Evolutionary conservation across 768 basidiomycete genomes (phyloP).

Genomic region (Kwoniella botswanensis): DNA sequence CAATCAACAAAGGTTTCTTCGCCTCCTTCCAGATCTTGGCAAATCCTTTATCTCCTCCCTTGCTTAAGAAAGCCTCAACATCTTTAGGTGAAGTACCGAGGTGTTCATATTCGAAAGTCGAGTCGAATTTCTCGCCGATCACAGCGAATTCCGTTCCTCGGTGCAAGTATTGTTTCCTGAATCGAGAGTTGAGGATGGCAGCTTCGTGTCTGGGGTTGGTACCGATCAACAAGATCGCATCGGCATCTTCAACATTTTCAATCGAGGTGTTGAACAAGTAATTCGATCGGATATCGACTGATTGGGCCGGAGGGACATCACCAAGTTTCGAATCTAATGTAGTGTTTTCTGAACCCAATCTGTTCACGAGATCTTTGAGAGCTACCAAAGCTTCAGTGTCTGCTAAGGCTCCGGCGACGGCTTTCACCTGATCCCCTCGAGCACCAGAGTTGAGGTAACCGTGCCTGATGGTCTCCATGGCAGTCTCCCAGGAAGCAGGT

Average conservation of each 20-base stretch:
- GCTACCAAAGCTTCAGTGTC: constrained; percentile 93
- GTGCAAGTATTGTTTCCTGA: constrained; percentile 92
- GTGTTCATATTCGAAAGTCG: constrained; percentile 90
- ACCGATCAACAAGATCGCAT: constrained; percentile 89
- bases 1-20: constrained; percentile 88
- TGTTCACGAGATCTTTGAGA: constrained; percentile 89
- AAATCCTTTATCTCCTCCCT: constrained; percentile 70
- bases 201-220: constrained; percentile 98
- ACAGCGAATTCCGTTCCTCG: constrained; percentile 82
- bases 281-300: constrained; percentile 90
- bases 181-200: constrained; percentile 93
- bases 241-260: constrained; percentile 85
- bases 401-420: constrained; percentile 86
- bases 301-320: constrained; percentile 70
- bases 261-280: constrained; percentile 96
- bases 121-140: constrained; percentile 88
- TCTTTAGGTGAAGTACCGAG: constrained; percentile 78
- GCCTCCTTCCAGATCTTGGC: constrained; percentile 84
- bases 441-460: constrained; percentile 82
- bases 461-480: constrained; percentile 74
- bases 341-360: constrained; percentile 92
- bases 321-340: constrained; percentile 76
- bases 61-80: constrained; percentile 71
- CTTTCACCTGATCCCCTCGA: constrained; percentile 89
- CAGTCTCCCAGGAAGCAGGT: constrained; percentile 87